These are phyloP conservation scores for Gynandropsis gynandra DNA, from an alignment of 345 rosid species.

Conservation along the genomic window DNA sequence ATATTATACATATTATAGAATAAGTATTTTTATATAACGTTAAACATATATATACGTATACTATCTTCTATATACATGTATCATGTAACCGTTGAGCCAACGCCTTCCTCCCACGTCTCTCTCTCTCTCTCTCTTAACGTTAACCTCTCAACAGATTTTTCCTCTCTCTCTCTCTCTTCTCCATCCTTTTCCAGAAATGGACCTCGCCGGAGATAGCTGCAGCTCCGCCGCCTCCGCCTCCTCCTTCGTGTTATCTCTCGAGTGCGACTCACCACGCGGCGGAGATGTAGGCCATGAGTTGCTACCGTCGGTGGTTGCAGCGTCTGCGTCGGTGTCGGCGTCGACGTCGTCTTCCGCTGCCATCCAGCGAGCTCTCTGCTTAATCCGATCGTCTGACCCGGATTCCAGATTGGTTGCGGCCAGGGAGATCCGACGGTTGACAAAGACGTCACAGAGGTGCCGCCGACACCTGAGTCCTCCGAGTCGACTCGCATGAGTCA, in stretches of 20 bases:
- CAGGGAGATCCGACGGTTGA: conserved; percentile 79
- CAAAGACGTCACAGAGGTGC: conserved; percentile 77
- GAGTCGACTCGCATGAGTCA: conserved; percentile 38
- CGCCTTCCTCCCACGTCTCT: conserved; percentile 30
- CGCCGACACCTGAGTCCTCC: conserved; percentile 75
- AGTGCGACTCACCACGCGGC: conserved; percentile 47
- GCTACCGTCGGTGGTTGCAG: conserved; percentile 28
- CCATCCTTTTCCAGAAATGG: conserved; percentile 18
- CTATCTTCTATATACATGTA: conserved; percentile 21
- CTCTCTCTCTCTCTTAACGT: conserved; percentile 7
- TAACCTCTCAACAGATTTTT: conserved; percentile 15
- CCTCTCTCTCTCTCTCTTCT: conserved; percentile 5
- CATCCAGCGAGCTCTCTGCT: conserved; percentile 41
- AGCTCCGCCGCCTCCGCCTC: conserved; percentile 11
- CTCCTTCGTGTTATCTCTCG: conserved; percentile 38
- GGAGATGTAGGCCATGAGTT: conserved; percentile 37
- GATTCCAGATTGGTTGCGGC: conserved; percentile 70
- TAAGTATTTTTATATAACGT: background rate
- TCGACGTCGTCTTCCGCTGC: conserved; percentile 40
- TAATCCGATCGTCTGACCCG: conserved; percentile 44
- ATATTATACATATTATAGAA: no score
- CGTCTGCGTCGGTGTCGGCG: conserved; percentile 16
- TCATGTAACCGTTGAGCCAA: conserved; percentile 52
- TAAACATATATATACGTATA: no score
- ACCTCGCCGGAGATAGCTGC: conserved; percentile 21